Percentiles rank a stretch among this genome's conserved stretches.
Conservation (phyloP, 257 asterid species). For the Solanum ossicruentum region DNA sequence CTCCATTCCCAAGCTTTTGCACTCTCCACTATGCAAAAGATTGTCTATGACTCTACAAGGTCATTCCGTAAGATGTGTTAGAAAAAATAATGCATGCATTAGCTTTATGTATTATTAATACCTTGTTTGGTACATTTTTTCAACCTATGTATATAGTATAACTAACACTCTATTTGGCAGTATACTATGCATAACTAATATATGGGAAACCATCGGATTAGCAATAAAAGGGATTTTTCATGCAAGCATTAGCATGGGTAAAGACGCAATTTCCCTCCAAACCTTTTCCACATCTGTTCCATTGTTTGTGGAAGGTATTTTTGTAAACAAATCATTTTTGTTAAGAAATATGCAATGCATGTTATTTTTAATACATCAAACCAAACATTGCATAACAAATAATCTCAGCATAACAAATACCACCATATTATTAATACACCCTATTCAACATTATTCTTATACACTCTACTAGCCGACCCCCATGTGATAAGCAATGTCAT, state of each 20-base stretch:
- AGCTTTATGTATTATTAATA: background rate
- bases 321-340: background rate
- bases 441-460: background rate
- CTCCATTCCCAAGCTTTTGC: background rate
- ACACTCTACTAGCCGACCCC: background rate
- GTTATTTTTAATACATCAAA: background rate
- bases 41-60: background rate
- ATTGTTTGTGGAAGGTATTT: background rate
- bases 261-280: background rate
- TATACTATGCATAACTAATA: background rate
- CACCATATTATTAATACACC: background rate
- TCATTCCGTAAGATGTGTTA: background rate
- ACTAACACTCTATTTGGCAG: background rate
- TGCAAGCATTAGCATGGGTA: background rate
- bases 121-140: background rate
- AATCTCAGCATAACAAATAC: background rate
- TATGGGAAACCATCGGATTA: background rate
- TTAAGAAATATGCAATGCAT: background rate
- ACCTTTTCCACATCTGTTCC: background rate
- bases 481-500: background rate
- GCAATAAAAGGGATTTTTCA: background rate
- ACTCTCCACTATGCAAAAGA: background rate
- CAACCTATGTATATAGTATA: background rate
- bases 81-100: background rate
- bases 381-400: background rate